A percentile compares a stretch with the other conserved stretches of the same genome.
phyloP scores from a whole-genome alignment of 2,329 filamentous ascomycete genomes.

The Pseudogymnoascus sp. region DNA sequence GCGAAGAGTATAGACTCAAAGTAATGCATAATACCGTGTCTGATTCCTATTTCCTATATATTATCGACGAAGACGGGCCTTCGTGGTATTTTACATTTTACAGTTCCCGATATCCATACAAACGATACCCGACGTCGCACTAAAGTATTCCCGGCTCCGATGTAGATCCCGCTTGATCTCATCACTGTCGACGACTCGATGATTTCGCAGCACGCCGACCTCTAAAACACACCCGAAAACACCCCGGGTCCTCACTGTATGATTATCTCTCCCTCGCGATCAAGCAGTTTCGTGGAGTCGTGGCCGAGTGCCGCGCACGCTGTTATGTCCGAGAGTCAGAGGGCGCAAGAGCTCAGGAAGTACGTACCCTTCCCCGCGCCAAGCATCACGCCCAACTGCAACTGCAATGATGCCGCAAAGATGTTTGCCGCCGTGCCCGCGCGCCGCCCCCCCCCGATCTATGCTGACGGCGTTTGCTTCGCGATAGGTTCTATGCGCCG shows the following conservation, averaged over 20 bases:
- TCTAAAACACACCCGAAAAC: neutral
- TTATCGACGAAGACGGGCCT: neutral
- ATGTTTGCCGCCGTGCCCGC: constrained; percentile 2
- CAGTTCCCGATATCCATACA: neutral
- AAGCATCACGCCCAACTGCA: neutral
- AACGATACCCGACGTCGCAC: neutral
- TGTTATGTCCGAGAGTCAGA: constrained; percentile 17
- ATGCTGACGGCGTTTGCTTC: neutral
- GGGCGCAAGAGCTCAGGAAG: constrained; percentile 26
- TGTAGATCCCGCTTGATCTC: constrained; percentile 7
- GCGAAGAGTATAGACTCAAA: neutral
- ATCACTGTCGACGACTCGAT: neutral
- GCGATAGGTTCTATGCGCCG: constrained; percentile 25
- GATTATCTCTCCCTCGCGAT: constrained; percentile 6
- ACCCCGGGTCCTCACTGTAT: neutral
- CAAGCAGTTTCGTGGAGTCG: constrained; percentile 2
- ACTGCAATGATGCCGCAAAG: neutral
- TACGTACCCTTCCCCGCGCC: constrained; percentile 14
- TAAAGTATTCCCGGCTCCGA: neutral
- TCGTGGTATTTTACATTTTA: neutral
- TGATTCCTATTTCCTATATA: neutral
- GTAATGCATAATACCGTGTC: neutral
- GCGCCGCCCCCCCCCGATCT: neutral
- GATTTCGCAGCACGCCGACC: neutral
- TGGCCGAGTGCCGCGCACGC: neutral